Evolutionary conservation across 108 stramenopile species (phyloP).

Genomic region (Mediolabrus comicus): DNA sequence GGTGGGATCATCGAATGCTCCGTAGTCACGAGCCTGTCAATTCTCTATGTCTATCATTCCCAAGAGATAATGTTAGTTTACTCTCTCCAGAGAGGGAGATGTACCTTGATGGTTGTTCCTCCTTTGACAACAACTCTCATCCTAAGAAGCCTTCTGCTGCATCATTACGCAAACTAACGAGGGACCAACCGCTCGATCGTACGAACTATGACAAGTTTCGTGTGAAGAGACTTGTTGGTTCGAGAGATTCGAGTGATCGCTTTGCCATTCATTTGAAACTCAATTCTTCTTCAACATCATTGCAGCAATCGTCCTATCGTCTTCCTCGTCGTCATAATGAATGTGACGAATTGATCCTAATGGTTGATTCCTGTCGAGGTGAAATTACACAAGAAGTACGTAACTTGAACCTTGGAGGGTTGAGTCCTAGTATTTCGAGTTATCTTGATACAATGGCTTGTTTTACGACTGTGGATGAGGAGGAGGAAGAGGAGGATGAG

Average conservation of each 20-base stretch:
- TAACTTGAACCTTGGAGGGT: neutral
- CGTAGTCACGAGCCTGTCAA: neutral
- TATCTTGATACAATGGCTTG: neutral
- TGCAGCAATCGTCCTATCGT: too few relatives aligned
- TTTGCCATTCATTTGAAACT: neutral
- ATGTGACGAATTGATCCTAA: neutral
- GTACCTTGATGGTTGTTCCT: neutral
- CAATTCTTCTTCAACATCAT: neutral
- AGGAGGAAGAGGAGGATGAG: neutral
- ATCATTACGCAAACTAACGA: neutral
- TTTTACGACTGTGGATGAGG: neutral
- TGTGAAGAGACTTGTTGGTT: neutral
- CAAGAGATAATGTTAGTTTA: neutral
- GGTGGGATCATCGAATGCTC: neutral
- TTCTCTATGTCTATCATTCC: neutral
- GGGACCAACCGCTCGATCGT: neutral
- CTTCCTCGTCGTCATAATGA: neutral
- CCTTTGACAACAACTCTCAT: neutral
- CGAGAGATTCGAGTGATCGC: neutral
- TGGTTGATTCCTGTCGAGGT: neutral
- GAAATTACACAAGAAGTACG: neutral
- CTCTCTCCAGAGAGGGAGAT: neutral
- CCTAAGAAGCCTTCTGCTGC: neutral
- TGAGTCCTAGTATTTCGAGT: neutral
- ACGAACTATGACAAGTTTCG: neutral